Base-by-base conservation (phyloP, 1,284 basidiomycete species). In the Rhodotorula sp. region DNA sequence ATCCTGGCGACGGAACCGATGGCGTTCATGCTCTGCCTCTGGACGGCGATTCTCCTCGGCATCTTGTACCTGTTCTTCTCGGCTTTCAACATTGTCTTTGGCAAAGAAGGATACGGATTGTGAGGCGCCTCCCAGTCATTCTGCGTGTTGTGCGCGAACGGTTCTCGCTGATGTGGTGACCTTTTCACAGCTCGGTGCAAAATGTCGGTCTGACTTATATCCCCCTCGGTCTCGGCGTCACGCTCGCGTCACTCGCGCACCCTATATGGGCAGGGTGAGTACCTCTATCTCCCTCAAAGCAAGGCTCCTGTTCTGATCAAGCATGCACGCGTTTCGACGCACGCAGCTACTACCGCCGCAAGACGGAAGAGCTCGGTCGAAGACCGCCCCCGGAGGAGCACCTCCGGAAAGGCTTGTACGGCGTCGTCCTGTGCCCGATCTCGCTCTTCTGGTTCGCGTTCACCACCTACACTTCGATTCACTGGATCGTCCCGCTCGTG, bases 391-490 rank as follows among this genome's bases (percentile, higher is more conserved):
- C 90, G 0, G 91, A 93, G 81, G 82, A 85, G 10, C 85, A 87
- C 6, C 85, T 93, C 1, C 78, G 88, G 54, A 86, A 88, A 81
- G 90, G 88, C 12, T 85, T 90, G 81, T 82, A 85, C 12, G 91
- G 91, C 21, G 90, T 84, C 0, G 79, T 91, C 29, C 83, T 91
- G 29, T 86, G 87, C 20, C 89, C 91, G 0, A 67, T 91, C 39
- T 86, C 86, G 20, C 83, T 92, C 2, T 90, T 88, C 80, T 87
- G 88, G 82, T 84, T 92, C 62, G 90, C 90, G 0, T 90, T 90
- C 74, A 90, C 90, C 1, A 88, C 87, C 2, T 90, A 88, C 79
- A 81, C 82, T 12, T 80, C 79, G 23, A 87, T 92, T 0, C 90
- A 87, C 70, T 92, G 91, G 90, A 88, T 64, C 26, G 76, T 78